Conservation (phyloP, 208 protist species). For the Acanthamoeba royreba region DNA sequence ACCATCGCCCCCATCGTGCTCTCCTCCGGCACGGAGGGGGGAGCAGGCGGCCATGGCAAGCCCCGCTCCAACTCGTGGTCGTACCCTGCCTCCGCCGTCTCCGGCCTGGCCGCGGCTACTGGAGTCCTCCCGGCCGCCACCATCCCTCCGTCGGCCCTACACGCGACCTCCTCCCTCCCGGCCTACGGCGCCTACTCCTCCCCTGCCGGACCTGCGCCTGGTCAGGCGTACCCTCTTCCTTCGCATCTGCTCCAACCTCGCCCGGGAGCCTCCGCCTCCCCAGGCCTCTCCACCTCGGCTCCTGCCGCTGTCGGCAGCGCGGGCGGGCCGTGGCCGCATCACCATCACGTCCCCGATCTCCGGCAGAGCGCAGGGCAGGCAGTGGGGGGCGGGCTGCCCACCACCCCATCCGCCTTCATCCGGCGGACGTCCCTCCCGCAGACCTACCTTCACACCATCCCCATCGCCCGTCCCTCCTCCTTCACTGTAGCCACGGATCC, state of each 20-base stretch:
- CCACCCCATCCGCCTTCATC: not conserved
- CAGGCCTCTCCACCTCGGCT: too few species aligned
- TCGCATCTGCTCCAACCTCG: too few species aligned
- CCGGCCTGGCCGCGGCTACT: not conserved
- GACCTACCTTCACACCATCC: constrained; percentile 19
- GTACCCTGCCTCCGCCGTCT: not conserved
- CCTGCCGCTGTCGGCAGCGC: too few species aligned
- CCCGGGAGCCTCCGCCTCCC: too few species aligned
- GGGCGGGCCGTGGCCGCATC: not conserved
- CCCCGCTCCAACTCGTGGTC: not conserved
- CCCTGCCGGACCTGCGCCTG: too few species aligned
- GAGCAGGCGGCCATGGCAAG: not conserved
- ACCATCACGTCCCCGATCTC: not conserved
- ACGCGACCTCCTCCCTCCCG: too few species aligned
- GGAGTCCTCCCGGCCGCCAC: not conserved
- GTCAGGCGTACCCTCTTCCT: too few species aligned
- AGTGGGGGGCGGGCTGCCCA: not conserved
- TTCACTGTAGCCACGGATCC: not conserved
- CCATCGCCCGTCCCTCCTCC: not conserved
- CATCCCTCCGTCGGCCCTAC: not conserved
- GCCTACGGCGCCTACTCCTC: too few species aligned
- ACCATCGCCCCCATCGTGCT: too few species aligned
- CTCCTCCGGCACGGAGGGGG: too few species aligned
- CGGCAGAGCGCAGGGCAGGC: not conserved
- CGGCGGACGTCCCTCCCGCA: constrained; percentile 4